Percentiles rank a stretch among this genome's conserved stretches.
Conservation (phyloP, 2,329 filamentous ascomycete genomes). For the Trichoderma aggressivum region DNA sequence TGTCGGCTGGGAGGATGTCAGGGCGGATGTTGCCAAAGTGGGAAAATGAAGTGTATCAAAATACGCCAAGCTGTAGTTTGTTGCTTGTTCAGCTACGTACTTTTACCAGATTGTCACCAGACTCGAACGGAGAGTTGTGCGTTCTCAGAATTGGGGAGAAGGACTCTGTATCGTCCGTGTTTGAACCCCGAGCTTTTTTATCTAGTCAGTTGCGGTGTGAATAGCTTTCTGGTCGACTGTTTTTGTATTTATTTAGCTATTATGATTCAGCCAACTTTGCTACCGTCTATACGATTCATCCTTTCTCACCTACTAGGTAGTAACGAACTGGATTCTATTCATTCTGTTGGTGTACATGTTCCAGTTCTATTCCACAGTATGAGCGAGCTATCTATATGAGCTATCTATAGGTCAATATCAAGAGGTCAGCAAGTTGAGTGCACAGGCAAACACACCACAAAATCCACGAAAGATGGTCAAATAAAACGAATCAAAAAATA, state of each 20-base stretch:
- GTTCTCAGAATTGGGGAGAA: neutral
- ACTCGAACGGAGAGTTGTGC: neutral
- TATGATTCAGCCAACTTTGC: neutral
- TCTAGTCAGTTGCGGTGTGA: neutral
- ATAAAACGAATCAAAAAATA: constrained; percentile 1
- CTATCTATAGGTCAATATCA: neutral
- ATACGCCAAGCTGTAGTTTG: neutral
- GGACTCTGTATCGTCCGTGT: neutral
- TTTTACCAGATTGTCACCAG: neutral
- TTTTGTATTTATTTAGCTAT: constrained; percentile 11
- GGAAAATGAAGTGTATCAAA: constrained; percentile 20
- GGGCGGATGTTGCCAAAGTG: constrained; percentile 32
- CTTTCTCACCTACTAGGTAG: too few species aligned
- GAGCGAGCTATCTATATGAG: too few species aligned
- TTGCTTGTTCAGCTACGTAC: neutral
- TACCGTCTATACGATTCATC: neutral
- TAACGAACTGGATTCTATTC: neutral
- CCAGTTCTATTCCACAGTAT: neutral
- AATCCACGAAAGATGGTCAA: neutral
- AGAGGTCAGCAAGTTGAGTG: neutral
- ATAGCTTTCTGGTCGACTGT: neutral
- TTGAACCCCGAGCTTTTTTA: neutral
- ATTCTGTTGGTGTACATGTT: neutral
- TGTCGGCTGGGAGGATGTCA: constrained; percentile 66
- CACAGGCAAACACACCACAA: neutral